Evolutionary conservation across 768 basidiomycete genomes (phyloP).

Genomic region (Termitomyces bulborhizus): DNA sequence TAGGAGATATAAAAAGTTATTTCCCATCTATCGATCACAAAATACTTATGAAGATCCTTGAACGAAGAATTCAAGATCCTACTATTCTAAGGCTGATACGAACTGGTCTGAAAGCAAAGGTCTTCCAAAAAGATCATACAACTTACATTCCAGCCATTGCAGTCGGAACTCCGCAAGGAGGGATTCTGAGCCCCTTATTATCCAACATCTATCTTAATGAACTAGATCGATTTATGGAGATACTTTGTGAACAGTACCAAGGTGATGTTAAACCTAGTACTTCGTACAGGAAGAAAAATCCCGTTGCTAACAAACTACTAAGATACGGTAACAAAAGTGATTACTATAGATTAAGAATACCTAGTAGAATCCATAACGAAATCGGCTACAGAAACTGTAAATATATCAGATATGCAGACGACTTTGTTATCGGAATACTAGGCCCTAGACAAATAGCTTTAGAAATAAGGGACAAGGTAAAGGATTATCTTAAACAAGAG

Average conservation of each 20-base stretch:
- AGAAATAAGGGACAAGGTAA: not conserved
- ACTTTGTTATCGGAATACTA: not conserved
- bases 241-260: not conserved
- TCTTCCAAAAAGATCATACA: not conserved
- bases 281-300: not conserved
- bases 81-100: not conserved
- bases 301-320: not conserved
- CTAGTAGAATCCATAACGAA: not conserved
- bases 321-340: not conserved
- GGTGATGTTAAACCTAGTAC: not conserved
- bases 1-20: not conserved
- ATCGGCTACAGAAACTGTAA: not conserved
- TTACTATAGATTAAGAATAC: not conserved
- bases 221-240: not conserved
- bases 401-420: not conserved
- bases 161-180: not conserved
- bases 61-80: not conserved
- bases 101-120: not conserved
- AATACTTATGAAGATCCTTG: not conserved
- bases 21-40: not conserved
- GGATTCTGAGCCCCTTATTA: not conserved
- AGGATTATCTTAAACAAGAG: not conserved
- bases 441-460: not conserved
- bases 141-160: no score
- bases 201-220: not conserved